Evolutionary conservation across 2,329 filamentous ascomycete species (phyloP).

Genomic region (Colletotrichum sp.): DNA sequence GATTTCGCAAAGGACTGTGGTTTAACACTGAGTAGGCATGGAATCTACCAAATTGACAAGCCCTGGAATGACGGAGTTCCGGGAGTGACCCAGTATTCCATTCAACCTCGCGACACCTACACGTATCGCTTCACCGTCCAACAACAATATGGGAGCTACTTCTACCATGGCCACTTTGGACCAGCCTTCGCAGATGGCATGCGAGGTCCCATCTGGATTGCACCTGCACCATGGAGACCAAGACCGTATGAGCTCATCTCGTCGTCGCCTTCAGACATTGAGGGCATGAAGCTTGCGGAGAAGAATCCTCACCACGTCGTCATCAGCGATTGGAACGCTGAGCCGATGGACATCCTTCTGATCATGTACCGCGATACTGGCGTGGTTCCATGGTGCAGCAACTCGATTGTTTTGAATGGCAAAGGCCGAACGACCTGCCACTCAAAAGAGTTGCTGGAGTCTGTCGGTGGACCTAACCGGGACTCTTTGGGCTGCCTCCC

Average conservation of each 20-base stretch:
- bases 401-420: conserved; percentile 14
- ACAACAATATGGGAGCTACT: conserved; percentile 11
- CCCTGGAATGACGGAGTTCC: conserved; percentile 15
- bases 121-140: conserved; percentile 10
- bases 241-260: conserved; percentile 11
- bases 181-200: conserved; percentile 15
- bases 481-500: neutral
- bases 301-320: neutral
- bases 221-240: conserved; percentile 4
- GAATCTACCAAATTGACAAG: conserved; percentile 12
- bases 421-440: conserved; percentile 3
- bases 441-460: neutral
- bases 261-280: neutral
- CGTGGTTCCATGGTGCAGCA: conserved; percentile 10
- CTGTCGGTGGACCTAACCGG: neutral
- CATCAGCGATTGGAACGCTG: conserved; percentile 16
- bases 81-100: conserved; percentile 11
- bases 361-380: conserved; percentile 15
- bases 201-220: conserved; percentile 17
- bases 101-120: conserved; percentile 11
- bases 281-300: conserved; percentile 8
- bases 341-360: conserved; percentile 7
- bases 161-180: conserved; percentile 8
- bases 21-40: neutral
- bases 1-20: neutral